phyloP scores from a whole-genome alignment of 495 filamentous ascomycete genomes.

The Hyaloscypha finlandica region DNA sequence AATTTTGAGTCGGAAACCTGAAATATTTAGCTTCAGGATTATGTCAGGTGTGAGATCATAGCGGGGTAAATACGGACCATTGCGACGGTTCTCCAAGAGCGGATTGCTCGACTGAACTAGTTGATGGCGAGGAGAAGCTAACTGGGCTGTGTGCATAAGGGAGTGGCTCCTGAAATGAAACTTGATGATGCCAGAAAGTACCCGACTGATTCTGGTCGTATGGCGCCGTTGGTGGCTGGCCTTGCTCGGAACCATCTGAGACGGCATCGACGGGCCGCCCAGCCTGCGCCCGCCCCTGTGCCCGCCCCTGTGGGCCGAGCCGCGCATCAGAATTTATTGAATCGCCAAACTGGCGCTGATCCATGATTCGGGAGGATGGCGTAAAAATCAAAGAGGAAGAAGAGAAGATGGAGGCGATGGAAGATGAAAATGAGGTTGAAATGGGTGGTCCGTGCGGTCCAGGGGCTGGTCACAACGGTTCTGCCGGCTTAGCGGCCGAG shows the following conservation, averaged over 20 bases:
- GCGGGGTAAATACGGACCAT: background rate
- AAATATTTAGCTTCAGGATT: background rate
- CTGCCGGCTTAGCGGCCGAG: too few species aligned
- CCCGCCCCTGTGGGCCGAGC: too few species aligned
- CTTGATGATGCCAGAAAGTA: background rate
- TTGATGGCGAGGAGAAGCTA: background rate
- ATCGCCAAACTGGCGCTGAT: too few species aligned
- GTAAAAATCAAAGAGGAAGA: too few species aligned
- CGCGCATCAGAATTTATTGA: too few species aligned
- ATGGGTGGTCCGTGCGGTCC: too few species aligned
- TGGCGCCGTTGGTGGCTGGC: background rate
- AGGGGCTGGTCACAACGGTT: too few species aligned
- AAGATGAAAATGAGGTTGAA: too few species aligned
- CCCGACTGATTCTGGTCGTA: background rate
- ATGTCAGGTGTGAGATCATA: background rate
- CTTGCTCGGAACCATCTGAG: background rate
- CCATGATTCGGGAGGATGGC: too few species aligned
- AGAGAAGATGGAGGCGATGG: too few species aligned
- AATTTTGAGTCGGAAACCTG: background rate
- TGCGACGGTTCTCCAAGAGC: constrained; percentile 1
- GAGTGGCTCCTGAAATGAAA: background rate
- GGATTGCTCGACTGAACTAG: background rate
- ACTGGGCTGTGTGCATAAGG: background rate
- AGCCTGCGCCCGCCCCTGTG: too few species aligned
- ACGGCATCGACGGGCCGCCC: too few species aligned